phyloP scores from a whole-genome alignment of 495 filamentous ascomycete species.

The Penicillium steckii region DNA sequence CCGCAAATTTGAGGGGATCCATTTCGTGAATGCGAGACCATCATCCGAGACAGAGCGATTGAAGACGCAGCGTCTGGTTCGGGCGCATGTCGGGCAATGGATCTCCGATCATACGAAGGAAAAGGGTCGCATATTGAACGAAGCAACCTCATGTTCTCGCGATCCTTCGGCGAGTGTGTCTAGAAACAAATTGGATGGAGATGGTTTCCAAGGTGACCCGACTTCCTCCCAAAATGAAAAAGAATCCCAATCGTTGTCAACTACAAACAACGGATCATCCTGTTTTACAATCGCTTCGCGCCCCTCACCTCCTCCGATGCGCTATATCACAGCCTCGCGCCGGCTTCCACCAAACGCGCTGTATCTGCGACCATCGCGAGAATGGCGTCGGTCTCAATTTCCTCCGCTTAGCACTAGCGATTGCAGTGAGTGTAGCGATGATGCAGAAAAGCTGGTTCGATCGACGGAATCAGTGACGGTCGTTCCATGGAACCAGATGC shows the following conservation, averaged over 20 bases:
- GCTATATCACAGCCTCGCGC: not conserved
- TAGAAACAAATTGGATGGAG: no score
- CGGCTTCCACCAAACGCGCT: not conserved
- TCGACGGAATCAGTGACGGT: not conserved
- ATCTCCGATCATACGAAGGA: constrained; percentile 44
- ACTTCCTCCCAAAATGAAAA: no score
- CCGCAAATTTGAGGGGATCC: constrained; percentile 30
- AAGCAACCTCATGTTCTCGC: not conserved
- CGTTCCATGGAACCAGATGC: constrained; percentile 1
- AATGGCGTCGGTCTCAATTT: constrained; percentile 11
- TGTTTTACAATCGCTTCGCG: constrained; percentile 10
- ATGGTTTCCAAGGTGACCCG: no score
- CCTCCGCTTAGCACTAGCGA: constrained; percentile 14
- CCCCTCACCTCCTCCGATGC: not conserved
- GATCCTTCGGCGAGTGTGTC: no score
- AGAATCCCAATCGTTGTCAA: not conserved
- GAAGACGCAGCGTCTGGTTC: constrained; percentile 33
- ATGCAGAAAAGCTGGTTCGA: not conserved
- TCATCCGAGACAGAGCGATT: constrained; percentile 32
- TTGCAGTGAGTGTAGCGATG: constrained; percentile 17
- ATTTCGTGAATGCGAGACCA: constrained; percentile 43
- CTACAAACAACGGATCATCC: not conserved
- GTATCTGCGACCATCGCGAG: not conserved
- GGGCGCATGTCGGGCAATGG: constrained; percentile 42
- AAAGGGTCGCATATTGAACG: constrained; percentile 12